These are phyloP conservation scores for Casuarina cunninghamiana DNA, from an alignment of 306 rosid species.

Conservation along the genomic window DNA sequence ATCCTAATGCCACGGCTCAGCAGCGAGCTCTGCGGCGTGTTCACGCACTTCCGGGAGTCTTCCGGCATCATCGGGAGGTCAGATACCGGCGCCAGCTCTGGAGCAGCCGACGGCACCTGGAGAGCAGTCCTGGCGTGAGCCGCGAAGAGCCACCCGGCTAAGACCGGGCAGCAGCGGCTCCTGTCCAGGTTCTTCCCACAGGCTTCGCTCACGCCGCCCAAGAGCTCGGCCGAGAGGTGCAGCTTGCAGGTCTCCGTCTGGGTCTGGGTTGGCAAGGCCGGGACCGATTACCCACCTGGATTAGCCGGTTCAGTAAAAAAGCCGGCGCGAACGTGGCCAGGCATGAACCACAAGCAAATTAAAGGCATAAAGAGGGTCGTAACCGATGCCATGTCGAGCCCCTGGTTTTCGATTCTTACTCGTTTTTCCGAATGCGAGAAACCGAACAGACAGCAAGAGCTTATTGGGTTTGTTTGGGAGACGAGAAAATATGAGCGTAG, in stretches of 20 bases:
- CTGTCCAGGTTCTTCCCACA: conserved; percentile 90
- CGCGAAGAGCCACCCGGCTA: conserved; percentile 96
- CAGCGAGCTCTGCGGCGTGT: conserved; percentile 77
- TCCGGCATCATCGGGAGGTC: conserved; percentile 95
- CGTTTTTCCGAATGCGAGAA: not conserved
- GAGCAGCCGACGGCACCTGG: conserved; percentile 32
- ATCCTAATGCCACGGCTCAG: conserved; percentile 62
- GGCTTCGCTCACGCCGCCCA: conserved; percentile 92
- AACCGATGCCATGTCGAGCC: conserved; percentile 42
- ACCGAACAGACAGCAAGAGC: conserved; percentile 5
- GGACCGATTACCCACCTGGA: conserved; percentile 63
- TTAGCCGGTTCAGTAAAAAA: conserved; percentile 66
- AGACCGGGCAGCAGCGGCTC: conserved; percentile 93
- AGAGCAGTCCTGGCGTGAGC: conserved; percentile 92
- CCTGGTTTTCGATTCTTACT: not conserved
- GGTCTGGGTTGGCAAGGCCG: conserved; percentile 79
- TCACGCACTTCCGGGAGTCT: conserved; percentile 92
- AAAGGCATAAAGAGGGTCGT: conserved; percentile 19
- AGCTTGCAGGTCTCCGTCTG: conserved; percentile 64
- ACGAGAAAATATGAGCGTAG: conserved; percentile 29
- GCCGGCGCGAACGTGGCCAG: conserved; percentile 39
- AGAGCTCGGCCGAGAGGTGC: conserved; percentile 89
- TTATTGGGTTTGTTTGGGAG: conserved; percentile 18
- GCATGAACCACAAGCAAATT: conserved; percentile 14
- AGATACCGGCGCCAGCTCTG: conserved; percentile 21